phyloP scores from a whole-genome alignment of 1,284 basidiomycete genomes.

The Blastosporella zonata region DNA sequence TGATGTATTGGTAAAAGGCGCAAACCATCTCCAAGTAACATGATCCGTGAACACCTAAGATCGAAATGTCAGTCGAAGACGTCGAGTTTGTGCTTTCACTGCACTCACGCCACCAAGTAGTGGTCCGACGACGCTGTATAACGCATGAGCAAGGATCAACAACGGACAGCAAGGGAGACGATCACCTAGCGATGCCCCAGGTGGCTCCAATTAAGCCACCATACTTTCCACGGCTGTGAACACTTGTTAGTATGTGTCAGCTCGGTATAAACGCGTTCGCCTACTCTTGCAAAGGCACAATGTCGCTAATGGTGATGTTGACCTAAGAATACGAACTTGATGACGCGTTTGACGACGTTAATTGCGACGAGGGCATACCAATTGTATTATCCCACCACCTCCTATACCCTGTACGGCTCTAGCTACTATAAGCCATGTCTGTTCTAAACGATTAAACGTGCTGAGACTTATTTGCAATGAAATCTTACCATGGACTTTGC shows the following conservation, averaged over 20 bases:
- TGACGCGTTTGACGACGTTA: neutral
- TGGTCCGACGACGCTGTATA: constrained; percentile 67
- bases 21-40: constrained; percentile 71
- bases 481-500: constrained; percentile 66
- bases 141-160: constrained; percentile 4
- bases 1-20: constrained; percentile 5
- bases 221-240: constrained; percentile 67
- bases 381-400: constrained; percentile 70
- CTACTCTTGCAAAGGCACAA: constrained; percentile 73
- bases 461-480: neutral
- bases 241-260: neutral
- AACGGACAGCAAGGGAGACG: neutral
- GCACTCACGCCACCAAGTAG: constrained; percentile 65
- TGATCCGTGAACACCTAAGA: constrained; percentile 64
- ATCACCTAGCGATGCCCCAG: constrained; percentile 72
- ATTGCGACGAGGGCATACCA: constrained; percentile 28
- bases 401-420: constrained; percentile 84
- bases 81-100: neutral
- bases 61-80: constrained; percentile 13
- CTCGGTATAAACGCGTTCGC: constrained; percentile 22
- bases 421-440: constrained; percentile 67
- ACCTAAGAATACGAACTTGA: constrained; percentile 26
- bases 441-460: neutral
- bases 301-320: constrained; percentile 78
- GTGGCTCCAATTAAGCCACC: constrained; percentile 73